Conservation (phyloP, 2,329 filamentous ascomycete genomes). For the Penicillium hordei region DNA sequence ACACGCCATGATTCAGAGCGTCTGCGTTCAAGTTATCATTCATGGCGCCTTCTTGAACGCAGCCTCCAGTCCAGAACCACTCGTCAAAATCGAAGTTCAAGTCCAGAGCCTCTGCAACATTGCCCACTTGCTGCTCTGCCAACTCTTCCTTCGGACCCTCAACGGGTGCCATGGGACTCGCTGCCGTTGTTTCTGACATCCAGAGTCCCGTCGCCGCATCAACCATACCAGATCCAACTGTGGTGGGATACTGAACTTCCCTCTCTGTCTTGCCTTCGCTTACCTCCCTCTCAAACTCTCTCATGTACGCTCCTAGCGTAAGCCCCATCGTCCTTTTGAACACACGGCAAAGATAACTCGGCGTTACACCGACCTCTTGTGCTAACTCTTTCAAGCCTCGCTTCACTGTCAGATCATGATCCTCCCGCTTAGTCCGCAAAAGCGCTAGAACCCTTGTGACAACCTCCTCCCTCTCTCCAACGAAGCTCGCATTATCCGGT, state of each 20-base stretch:
- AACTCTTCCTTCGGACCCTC: background rate
- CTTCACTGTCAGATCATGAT: background rate
- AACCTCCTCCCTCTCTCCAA: background rate
- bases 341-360: background rate
- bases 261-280: background rate
- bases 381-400: background rate
- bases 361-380: background rate
- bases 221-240: background rate
- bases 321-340: background rate
- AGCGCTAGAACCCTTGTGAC: background rate
- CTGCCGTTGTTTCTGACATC: background rate
- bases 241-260: background rate
- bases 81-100: background rate
- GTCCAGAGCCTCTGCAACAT: background rate
- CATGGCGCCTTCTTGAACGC: background rate
- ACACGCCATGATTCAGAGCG: background rate
- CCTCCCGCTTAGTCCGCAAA: background rate
- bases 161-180: background rate
- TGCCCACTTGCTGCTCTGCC: background rate
- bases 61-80: background rate
- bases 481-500: background rate
- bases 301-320: background rate
- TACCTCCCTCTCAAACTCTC: background rate
- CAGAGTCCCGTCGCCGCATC: background rate
- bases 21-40: too few relatives aligned